These are phyloP conservation scores for Vicia sativa DNA, from an alignment of 306 rosid species.

Conservation along the genomic window DNA sequence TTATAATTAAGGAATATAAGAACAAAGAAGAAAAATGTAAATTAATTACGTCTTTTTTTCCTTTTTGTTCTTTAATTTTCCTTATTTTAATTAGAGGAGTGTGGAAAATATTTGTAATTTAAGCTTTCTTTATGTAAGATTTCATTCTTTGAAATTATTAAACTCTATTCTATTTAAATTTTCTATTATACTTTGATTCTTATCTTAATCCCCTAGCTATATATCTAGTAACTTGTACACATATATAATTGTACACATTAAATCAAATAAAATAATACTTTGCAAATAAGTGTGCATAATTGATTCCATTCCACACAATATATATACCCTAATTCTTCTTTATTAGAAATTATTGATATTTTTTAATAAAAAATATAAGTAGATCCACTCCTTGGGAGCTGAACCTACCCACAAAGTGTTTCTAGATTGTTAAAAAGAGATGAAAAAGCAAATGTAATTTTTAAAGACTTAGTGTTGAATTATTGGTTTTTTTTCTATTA, in stretches of 20 bases:
- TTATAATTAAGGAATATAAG: constrained; percentile 41
- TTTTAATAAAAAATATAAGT: not conserved
- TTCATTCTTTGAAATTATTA: constrained; percentile 61
- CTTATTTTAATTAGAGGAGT: constrained; percentile 42
- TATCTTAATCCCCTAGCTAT: constrained; percentile 21
- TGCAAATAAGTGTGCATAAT: constrained; percentile 52
- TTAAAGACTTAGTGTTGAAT: constrained; percentile 39
- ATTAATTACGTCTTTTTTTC: constrained; percentile 33
- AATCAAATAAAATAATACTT: constrained; percentile 3
- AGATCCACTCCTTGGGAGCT: constrained; percentile 65
- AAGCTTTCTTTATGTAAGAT: constrained; percentile 42
- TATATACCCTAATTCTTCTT: constrained; percentile 1
- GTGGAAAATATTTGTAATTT: constrained; percentile 57
- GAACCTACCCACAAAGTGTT: constrained; percentile 60
- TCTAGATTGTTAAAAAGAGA: constrained; percentile 62
- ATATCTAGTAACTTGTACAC: constrained; percentile 20
- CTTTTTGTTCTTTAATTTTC: constrained; percentile 35
- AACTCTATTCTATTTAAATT: not conserved
- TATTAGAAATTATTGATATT: not conserved
- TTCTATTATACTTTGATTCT: constrained; percentile 23
- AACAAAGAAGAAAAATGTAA: constrained; percentile 47
- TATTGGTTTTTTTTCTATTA: constrained; percentile 49
- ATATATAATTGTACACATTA: constrained; percentile 37
- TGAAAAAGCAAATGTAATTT: constrained; percentile 44
- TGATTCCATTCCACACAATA: constrained; percentile 63